Evolutionary conservation across 345 rosid genomes (phyloP).

Genomic region (Brassica nigra): DNA sequence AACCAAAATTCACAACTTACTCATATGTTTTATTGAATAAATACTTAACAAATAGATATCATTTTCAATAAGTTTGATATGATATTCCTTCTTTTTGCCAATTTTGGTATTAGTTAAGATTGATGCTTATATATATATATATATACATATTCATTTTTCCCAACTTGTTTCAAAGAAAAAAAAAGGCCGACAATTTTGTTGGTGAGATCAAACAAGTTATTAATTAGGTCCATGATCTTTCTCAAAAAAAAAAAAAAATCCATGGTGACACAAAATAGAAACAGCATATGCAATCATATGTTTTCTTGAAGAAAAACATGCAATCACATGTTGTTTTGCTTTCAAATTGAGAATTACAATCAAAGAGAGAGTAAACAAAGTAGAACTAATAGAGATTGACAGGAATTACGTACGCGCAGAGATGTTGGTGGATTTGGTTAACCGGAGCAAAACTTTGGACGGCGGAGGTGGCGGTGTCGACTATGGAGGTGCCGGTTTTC

Average conservation of each 20-base stretch:
- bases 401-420: slow-evolving; percentile 62
- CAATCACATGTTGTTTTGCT: not conserved
- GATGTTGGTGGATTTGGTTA: slow-evolving; percentile 78
- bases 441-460: slow-evolving; percentile 63
- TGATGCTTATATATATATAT: not conserved
- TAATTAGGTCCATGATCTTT: not conserved
- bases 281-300: slow-evolving; percentile 2
- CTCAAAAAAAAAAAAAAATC: not conserved
- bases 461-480: slow-evolving; percentile 60
- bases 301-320: not conserved
- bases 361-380: not conserved
- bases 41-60: not conserved
- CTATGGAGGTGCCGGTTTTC: slow-evolving; percentile 46
- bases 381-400: not conserved
- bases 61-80: not conserved
- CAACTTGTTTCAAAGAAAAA: not conserved
- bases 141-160: not conserved
- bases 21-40: not conserved
- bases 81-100: not conserved
- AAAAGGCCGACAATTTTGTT: not conserved
- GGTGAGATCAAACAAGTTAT: not conserved
- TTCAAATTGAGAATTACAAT: not conserved
- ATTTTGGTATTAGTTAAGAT: not conserved
- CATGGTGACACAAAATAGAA: not conserved
- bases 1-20: not conserved